Evolutionary conservation across 306 rosid genomes (phyloP), one percentile per base, ranked within the genome.

Genomic region (Elaeagnus macrophylla): DNA sequence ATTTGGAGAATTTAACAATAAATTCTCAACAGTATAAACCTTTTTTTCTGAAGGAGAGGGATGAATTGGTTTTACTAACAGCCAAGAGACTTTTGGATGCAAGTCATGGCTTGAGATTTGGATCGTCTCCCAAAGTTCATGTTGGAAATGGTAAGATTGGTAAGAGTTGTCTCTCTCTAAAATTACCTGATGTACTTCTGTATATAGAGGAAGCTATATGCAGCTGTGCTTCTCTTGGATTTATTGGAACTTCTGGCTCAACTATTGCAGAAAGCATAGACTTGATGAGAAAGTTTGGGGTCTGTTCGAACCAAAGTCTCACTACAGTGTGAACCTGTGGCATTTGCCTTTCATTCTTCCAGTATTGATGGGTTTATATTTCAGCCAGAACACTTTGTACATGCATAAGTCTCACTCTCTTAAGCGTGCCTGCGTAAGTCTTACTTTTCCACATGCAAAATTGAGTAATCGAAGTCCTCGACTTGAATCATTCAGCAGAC

Each of bases 191-290:
- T 58, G 65, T 78, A 36, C 97, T 83, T 67, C 87, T 90, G 19
- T 83, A 75, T 60, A 47, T 83, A 37, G 95, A 86, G 71, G 86
- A 90, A 80, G 32, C 80, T 20, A 72, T 86, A 45, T 90, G 97
- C 71, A 80, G 91, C 67, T 83, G 91, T 60, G 88, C 91, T 39
- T 68, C 94, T 7, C 91, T 83, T 63, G 97, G 94, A 72, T 86
- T 90, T 74, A 76, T 83, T 41, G 97, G 95, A 58, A 90, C 95
- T 48, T 71, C 76, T 16, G 94, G 97, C 18, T 86, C 95, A 54
- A 86, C 97, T 15, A 83, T 90, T 66, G 83, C 95, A 1, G 86
- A 82, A 49, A 80, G 89, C 53, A 69, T 90, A 53, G 86, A 90
- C 67, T 77, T 75, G 50, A 72, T 86, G 91, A 72, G 86, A 68